phyloP scores from a whole-genome alignment of 345 rosid species.

The Limnanthes douglasii region DNA sequence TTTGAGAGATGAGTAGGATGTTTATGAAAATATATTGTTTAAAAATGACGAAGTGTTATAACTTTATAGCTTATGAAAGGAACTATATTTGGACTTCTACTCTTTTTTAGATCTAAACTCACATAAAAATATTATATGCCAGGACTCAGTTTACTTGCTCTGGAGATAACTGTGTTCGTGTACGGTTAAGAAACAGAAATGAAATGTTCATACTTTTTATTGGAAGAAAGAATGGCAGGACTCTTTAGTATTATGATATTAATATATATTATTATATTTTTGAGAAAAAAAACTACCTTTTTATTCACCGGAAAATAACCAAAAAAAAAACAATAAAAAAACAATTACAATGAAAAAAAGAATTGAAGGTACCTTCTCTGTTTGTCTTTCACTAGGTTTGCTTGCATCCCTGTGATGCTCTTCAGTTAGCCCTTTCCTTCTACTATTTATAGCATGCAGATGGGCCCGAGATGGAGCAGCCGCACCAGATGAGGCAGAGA shows the following conservation, averaged over 20 bases:
- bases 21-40: too few relatives aligned
- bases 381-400: slow-evolving; percentile 18
- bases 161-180: too few relatives aligned
- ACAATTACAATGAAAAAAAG: background rate
- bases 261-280: background rate
- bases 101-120: too few relatives aligned
- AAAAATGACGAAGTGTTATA: too few relatives aligned
- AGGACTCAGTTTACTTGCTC: too few relatives aligned
- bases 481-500: slow-evolving; percentile 42
- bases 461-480: slow-evolving; percentile 89
- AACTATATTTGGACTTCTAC: too few relatives aligned
- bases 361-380: slow-evolving; percentile 29
- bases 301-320: background rate
- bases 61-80: too few relatives aligned
- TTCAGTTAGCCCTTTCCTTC: slow-evolving; percentile 29
- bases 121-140: too few relatives aligned
- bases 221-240: background rate
- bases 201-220: too few relatives aligned
- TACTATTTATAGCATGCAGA: slow-evolving; percentile 56
- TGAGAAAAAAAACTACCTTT: background rate
- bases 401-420: slow-evolving; percentile 12
- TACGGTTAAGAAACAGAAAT: too few relatives aligned
- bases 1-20: too few relatives aligned
- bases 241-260: too few relatives aligned
- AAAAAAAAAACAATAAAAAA: background rate